These are phyloP conservation scores for Boletus sp. DNA, from an alignment of 768 basidiomycete species.

Conservation along the genomic window DNA sequence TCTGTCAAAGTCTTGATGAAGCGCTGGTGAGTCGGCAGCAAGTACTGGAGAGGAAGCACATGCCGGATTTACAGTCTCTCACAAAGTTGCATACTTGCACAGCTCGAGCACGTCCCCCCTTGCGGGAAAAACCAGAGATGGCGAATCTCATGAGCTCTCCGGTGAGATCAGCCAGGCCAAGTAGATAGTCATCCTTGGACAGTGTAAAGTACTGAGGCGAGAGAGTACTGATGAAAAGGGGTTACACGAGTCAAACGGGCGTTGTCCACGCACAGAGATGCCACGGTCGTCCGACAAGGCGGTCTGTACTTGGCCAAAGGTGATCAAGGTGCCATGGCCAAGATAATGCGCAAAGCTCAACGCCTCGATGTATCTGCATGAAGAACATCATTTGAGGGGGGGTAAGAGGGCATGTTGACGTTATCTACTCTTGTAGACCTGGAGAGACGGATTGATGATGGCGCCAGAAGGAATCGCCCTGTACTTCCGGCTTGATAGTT, in stretches of 20 bases:
- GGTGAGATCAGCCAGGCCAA: constrained; percentile 91
- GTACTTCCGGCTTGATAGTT: constrained; percentile 56
- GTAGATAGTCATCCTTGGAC: constrained; percentile 79
- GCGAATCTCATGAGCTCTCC: constrained; percentile 97
- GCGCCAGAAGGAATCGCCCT: constrained; percentile 72
- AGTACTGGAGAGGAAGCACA: constrained; percentile 14
- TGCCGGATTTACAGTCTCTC: constrained; percentile 68
- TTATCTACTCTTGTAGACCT: constrained; percentile 71
- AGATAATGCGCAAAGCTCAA: constrained; percentile 86
- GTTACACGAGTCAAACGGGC: constrained; percentile 1
- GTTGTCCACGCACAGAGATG: constrained; percentile 50
- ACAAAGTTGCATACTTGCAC: constrained; percentile 68
- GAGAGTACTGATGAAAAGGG: constrained; percentile 2
- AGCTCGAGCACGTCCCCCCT: constrained; percentile 62
- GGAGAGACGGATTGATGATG: constrained; percentile 72
- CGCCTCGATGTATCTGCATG: constrained; percentile 78
- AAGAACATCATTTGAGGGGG: constrained; percentile 14
- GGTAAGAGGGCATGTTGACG: not conserved
- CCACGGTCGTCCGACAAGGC: constrained; percentile 61
- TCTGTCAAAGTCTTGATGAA: constrained; percentile 67
- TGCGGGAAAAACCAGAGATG: constrained; percentile 73
- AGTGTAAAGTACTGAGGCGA: constrained; percentile 66
- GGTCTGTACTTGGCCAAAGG: constrained; percentile 62
- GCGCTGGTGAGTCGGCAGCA: not conserved
- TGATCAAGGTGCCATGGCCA: constrained; percentile 62